Conservation (phyloP, 805 yeast species). For the Wickerhamiella brachini region DNA sequence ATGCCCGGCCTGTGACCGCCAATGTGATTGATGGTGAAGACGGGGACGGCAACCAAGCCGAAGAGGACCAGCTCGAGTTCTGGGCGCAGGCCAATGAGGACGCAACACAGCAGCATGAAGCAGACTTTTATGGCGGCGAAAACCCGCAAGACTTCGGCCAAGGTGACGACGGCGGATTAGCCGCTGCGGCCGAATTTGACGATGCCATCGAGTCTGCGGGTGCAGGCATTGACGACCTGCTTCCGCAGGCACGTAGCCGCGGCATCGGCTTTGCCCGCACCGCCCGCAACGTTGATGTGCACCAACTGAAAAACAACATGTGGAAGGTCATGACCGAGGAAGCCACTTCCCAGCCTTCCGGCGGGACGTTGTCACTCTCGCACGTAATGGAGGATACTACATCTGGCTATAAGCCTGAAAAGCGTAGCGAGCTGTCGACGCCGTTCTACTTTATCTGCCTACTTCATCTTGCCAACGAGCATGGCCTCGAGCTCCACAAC, state of each 20-base stretch:
- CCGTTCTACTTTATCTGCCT: slow-evolving; percentile 76
- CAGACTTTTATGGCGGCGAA: slow-evolving; percentile 12
- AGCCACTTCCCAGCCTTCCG: slow-evolving; percentile 27
- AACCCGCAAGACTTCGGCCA: slow-evolving; percentile 6
- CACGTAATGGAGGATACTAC: slow-evolving; percentile 37
- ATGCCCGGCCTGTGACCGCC: background rate
- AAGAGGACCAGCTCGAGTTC: slow-evolving; percentile 25
- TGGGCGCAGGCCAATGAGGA: slow-evolving; percentile 46
- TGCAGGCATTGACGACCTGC: background rate
- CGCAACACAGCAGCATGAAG: slow-evolving; percentile 12
- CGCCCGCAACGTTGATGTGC: slow-evolving; percentile 71
- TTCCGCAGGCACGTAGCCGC: slow-evolving; percentile 8
- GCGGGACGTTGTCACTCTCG: slow-evolving; percentile 24
- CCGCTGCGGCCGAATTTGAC: slow-evolving; percentile 4
- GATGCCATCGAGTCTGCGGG: slow-evolving; percentile 2
- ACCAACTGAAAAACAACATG: slow-evolving; percentile 54
- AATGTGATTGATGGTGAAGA: background rate
- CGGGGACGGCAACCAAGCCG: background rate
- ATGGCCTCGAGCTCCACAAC: slow-evolving; percentile 47
- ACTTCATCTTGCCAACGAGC: slow-evolving; percentile 76
- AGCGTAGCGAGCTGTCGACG: slow-evolving; percentile 58
- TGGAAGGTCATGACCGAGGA: slow-evolving; percentile 38
- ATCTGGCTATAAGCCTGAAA: slow-evolving; percentile 40
- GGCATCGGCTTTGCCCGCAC: slow-evolving; percentile 46
- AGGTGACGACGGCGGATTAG: slow-evolving; percentile 1